Percentiles rank a stretch among this genome's conserved stretches.
These are phyloP conservation scores for Alternaria triticimaculans DNA, from an alignment of 2,329 filamentous ascomycete genomes.

Conservation along the genomic window DNA sequence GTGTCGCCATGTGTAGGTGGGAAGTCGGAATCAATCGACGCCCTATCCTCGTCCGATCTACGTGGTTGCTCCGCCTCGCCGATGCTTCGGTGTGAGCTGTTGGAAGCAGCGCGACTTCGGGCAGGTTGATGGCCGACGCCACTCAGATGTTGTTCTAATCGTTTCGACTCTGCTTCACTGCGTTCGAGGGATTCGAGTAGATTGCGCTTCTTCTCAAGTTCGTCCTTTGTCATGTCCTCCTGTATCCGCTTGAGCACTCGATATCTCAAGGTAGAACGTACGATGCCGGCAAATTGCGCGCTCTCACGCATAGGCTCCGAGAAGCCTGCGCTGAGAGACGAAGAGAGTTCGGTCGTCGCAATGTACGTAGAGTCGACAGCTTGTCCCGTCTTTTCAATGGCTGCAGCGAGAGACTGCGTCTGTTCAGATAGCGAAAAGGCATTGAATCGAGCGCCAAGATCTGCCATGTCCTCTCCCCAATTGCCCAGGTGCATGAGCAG, in stretches of 20 bases:
- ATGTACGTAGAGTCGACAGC: constrained; percentile 96
- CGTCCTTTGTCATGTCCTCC: constrained; percentile 95
- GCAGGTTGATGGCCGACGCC: constrained; percentile 69
- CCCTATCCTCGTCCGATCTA: constrained; percentile 74
- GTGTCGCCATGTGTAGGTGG: constrained; percentile 84
- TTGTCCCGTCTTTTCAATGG: constrained; percentile 93
- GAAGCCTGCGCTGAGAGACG: constrained; percentile 87
- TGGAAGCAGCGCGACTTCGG: constrained; percentile 72
- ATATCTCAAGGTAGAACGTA: constrained; percentile 86
- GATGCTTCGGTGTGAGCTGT: constrained; percentile 56
- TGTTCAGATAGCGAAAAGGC: constrained; percentile 95
- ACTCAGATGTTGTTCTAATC: constrained; percentile 91
- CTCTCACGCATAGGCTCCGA: constrained; percentile 98
- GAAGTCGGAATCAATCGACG: constrained; percentile 95
- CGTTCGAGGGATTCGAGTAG: constrained; percentile 88
- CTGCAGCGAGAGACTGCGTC: constrained; percentile 83
- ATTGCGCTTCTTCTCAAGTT: constrained; percentile 83
- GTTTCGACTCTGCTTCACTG: constrained; percentile 89
- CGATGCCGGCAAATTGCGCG: constrained; percentile 94
- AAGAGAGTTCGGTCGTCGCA: constrained; percentile 88
- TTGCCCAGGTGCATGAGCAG: constrained; percentile 85
- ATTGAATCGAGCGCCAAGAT: constrained; percentile 94
- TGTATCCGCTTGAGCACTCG: constrained; percentile 92
- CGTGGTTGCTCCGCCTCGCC: constrained; percentile 41
- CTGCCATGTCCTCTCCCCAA: constrained; percentile 85